Conservation (phyloP, 2,329 filamentous ascomycete species). For the Lecanicillium sp. region DNA sequence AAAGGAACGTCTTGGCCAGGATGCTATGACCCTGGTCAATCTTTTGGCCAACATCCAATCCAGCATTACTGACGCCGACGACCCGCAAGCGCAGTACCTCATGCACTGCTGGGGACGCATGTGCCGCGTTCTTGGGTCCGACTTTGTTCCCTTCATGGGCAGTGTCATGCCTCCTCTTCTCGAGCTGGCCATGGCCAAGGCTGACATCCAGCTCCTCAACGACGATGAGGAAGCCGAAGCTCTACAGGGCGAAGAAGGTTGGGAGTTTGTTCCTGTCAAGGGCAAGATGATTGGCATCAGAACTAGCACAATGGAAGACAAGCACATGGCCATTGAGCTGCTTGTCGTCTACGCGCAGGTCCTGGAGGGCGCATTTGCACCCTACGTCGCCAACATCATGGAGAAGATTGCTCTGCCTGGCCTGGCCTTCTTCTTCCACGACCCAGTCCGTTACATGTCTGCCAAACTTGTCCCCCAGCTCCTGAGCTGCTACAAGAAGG, state of each 20-base stretch:
- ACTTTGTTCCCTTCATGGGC: slow-evolving; percentile 88
- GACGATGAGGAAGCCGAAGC: slow-evolving; percentile 91
- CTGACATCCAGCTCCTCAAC: slow-evolving; percentile 92
- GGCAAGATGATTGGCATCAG: slow-evolving; percentile 98
- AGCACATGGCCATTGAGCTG: slow-evolving; percentile 98
- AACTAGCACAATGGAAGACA: slow-evolving; percentile 94
- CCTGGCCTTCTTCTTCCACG: slow-evolving; percentile 97
- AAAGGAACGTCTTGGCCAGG: slow-evolving; percentile 81
- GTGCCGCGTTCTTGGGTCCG: slow-evolving; percentile 85
- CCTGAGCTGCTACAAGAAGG: slow-evolving; percentile 88
- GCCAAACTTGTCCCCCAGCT: slow-evolving; percentile 92
- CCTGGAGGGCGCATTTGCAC: slow-evolving; percentile 85
- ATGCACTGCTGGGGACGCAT: slow-evolving; percentile 99
- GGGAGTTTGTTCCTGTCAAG: slow-evolving; percentile 94
- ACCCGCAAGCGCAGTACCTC: slow-evolving; percentile 93
- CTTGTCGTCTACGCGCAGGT: slow-evolving; percentile 96
- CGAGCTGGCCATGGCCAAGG: slow-evolving; percentile 87
- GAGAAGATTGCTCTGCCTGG: slow-evolving; percentile 93
- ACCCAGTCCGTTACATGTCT: slow-evolving; percentile 90
- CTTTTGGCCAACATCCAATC: slow-evolving; percentile 82
- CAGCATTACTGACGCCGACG: slow-evolving; percentile 81
- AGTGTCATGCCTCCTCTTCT: slow-evolving; percentile 93
- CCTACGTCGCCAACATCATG: slow-evolving; percentile 89
- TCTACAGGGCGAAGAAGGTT: slow-evolving; percentile 90
- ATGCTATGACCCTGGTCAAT: slow-evolving; percentile 82